phyloP scores from a whole-genome alignment of 2,329 filamentous ascomycete species.

The Arachnomyces sp. region DNA sequence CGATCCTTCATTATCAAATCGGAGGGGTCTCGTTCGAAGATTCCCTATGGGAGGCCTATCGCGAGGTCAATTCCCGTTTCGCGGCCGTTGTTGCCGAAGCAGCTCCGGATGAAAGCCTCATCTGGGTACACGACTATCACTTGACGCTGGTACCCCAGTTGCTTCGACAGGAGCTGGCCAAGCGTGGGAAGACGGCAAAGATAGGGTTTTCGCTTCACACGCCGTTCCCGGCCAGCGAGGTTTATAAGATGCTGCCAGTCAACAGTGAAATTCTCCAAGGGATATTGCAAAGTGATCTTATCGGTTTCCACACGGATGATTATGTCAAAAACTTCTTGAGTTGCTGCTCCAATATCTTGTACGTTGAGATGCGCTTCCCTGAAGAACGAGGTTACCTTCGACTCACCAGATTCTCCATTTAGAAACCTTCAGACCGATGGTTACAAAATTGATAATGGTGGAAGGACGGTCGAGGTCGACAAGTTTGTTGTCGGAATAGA shows the following conservation, averaged over 20 bases:
- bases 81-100: conserved; percentile 74
- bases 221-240: conserved; percentile 85
- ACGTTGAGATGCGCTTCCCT: conserved; percentile 32
- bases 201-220: conserved; percentile 96
- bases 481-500: conserved; percentile 95
- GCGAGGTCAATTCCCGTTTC: conserved; percentile 80
- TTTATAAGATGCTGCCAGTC: conserved; percentile 85
- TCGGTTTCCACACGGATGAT: conserved; percentile 98
- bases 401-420: conserved; percentile 16
- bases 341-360: conserved; percentile 78
- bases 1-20: conserved; percentile 92
- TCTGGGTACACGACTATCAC: conserved; percentile 97
- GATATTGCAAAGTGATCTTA: conserved; percentile 76
- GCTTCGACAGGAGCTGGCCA: conserved; percentile 51
- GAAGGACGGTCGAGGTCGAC: conserved; percentile 73
- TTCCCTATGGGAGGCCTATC: conserved; percentile 78
- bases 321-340: conserved; percentile 88
- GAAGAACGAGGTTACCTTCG: background rate
- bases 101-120: conserved; percentile 75
- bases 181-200: conserved; percentile 70
- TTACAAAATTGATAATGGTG: conserved; percentile 69
- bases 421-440: conserved; percentile 55
- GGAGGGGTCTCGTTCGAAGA: conserved; percentile 92
- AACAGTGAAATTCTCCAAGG: conserved; percentile 75
- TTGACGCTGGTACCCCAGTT: conserved; percentile 82